Conservation (phyloP, 1,139 yeast species). For the Ogataea hybrid region DNA sequence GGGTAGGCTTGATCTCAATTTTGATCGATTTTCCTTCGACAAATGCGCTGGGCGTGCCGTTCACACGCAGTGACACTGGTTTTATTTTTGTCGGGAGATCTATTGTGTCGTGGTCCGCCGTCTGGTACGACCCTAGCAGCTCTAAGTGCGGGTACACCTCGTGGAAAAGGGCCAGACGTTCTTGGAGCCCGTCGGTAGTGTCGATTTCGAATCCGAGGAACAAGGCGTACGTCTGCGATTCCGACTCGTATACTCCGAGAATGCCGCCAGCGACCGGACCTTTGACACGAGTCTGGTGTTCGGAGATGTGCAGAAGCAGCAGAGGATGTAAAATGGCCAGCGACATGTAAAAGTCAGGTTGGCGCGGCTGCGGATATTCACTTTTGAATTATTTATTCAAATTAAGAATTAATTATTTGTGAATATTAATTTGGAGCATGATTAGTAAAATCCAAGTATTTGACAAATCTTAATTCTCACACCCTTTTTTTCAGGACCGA, state of each 20-base stretch:
- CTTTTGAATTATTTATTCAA: neutral
- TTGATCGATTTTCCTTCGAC: neutral
- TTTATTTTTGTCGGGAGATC: neutral
- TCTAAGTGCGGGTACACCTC: constrained; percentile 15
- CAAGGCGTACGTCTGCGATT: constrained; percentile 4
- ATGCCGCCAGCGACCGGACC: constrained; percentile 13
- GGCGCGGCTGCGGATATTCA: no score
- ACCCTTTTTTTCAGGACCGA: neutral
- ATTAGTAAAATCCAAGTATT: no score
- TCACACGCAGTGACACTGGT: constrained; percentile 1
- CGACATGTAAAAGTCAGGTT: neutral
- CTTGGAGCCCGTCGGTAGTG: constrained; percentile 2
- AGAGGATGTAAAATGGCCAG: constrained; percentile 6
- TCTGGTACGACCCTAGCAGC: constrained; percentile 18
- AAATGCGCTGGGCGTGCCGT: neutral
- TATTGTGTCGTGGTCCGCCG: neutral
- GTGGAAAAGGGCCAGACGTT: constrained; percentile 8
- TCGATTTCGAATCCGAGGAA: constrained; percentile 16
- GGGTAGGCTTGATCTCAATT: constrained; percentile 13
- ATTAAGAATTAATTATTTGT: neutral
- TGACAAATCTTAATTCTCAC: no score
- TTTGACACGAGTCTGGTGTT: constrained; percentile 6
- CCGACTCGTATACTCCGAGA: constrained; percentile 12
- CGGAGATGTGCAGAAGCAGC: constrained; percentile 6
- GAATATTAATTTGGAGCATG: no score